Percentiles rank a stretch among this genome's conserved stretches.
phyloP scores from a whole-genome alignment of 2,329 filamentous ascomycete genomes.

The Fusarium sp. region DNA sequence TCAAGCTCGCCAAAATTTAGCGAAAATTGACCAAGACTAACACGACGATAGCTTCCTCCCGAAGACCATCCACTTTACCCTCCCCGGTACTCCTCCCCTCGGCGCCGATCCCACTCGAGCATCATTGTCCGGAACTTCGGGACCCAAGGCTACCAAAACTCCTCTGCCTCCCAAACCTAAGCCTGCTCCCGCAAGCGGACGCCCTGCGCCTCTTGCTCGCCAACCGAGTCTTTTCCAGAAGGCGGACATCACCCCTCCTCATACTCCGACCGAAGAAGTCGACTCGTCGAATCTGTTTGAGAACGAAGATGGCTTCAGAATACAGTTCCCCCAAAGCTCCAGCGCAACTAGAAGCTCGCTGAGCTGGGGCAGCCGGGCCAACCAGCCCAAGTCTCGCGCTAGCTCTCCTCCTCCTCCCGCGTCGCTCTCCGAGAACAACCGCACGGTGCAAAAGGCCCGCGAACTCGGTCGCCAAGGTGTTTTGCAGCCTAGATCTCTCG shows the following conservation, averaged over 20 bases:
- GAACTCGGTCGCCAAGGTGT: conserved; percentile 72
- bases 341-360: conserved; percentile 81
- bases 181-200: conserved; percentile 35
- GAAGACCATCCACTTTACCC: conserved; percentile 90
- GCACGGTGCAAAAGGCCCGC: conserved; percentile 70
- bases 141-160: conserved; percentile 20
- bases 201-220: conserved; percentile 52
- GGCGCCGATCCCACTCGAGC: conserved; percentile 52
- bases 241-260: conserved; percentile 67
- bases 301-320: conserved; percentile 71
- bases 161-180: conserved; percentile 17
- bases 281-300: conserved; percentile 65
- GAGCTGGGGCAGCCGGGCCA: conserved; percentile 81
- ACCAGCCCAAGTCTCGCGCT: conserved; percentile 84
- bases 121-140: conserved; percentile 49
- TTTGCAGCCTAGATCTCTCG: conserved; percentile 66
- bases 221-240: conserved; percentile 70
- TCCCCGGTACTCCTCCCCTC: conserved; percentile 68
- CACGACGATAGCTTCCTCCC: conserved; percentile 80
- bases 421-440: conserved; percentile 79
- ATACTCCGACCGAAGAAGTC: conserved; percentile 66
- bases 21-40: conserved; percentile 33
- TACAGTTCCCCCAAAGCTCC: conserved; percentile 69
- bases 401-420: conserved; percentile 82
- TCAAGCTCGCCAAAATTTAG: conserved; percentile 21